Evolutionary conservation across 208 protist genomes (phyloP), one percentile per base, ranked within the genome.

Genomic region (Angomonas ambiguus): DNA sequence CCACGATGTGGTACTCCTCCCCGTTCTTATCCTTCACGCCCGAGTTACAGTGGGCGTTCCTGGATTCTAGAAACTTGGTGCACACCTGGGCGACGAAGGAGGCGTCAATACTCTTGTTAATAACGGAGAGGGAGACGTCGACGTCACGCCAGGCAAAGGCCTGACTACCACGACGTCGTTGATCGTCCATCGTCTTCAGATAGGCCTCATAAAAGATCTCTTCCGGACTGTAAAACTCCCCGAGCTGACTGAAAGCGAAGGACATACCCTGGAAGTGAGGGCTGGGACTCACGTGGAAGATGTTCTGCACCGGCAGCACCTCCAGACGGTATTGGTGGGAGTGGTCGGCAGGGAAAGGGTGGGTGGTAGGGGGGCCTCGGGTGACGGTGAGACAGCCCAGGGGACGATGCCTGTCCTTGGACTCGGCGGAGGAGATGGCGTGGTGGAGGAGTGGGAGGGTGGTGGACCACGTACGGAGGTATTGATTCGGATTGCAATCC

Each of bases 181-280:
- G 85, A 65, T 88, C 85, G 62, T 82, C 76, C 81, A 92, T 85
- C 10, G 88, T 94, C 75, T 91, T 91, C 57, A 94, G 80, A 72
- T 91, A 94, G 1, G 88, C 85, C 77, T 94, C 88, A 74, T 94
- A 94, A 72, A 94, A 94, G 64, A 94, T 91, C 68, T 94, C 83
- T 73, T 94, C 85, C 1, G 88, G 88, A 57, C 83, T 92, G 77
- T 89, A 94, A 69, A 88, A 94, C 76, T 80, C 73, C 4, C 84
- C 85, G 32, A 94, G 77, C 74, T 91, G 83, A 1, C 83, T 76
- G 61, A 94, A 94, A 35, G 85, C 88, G 38, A 91, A 80, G 33
- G 88, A 94, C 70, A 94, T 68, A 48, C 82, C 82, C 71, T 94
- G 88, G 60, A 94, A 91, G 65, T 94, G 88, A 31, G 88, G 82